Base-by-base conservation (phyloP, 1,284 basidiomycete genomes). In the Vanrija sp. region DNA sequence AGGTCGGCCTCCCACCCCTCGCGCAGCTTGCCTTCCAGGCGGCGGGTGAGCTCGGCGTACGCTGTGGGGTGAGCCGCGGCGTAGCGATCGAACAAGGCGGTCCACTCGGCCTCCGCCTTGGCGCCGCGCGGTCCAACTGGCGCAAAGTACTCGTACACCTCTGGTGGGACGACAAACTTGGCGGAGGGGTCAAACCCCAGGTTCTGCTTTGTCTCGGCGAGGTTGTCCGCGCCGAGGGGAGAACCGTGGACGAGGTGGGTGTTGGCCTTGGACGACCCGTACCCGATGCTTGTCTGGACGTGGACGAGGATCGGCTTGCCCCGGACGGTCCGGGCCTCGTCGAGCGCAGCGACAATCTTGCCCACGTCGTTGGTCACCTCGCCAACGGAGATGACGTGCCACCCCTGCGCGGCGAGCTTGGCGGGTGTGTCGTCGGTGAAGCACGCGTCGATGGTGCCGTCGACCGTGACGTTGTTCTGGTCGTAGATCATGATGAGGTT, bases 241-340 rank as follows among this genome's bases (percentile, higher is more conserved):
- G 43, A 43, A 4, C 63, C 63, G 49, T 65, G 63, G 10, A 45
- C 60, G 12, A 60, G 48, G 16, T 60, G 59, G 3, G 56, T 54
- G 41, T 59, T 55, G 6, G 41, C 44, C 36, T 63, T 59, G 35
- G 49, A 42, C 3, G 61, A 61, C 8, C 55, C 51, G 45, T 58
- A 49, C 16, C 65, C 65, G 45, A 62, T 66, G 44, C 58, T 46
- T 23, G 65, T 63, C 6, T 46, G 43, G 25, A 64, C 56, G 43
- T 61, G 62, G 27, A 66, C 54, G 14, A 63, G 41, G 19, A 57
- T 44, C 2, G 63, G 65, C 47, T 61, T 61, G 31, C 65, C 65
- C n/a, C 18, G 50, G 31, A 59, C 12, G 9, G 22, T 15, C 18
- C 52, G 51, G 16, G 89, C 65, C 23, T 51, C 12, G 18, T 60